Percentiles rank a stretch among this genome's conserved stretches.
Conservation (phyloP, 108 stramenopile species). For the Pseudonitzschia delicatissima region DNA sequence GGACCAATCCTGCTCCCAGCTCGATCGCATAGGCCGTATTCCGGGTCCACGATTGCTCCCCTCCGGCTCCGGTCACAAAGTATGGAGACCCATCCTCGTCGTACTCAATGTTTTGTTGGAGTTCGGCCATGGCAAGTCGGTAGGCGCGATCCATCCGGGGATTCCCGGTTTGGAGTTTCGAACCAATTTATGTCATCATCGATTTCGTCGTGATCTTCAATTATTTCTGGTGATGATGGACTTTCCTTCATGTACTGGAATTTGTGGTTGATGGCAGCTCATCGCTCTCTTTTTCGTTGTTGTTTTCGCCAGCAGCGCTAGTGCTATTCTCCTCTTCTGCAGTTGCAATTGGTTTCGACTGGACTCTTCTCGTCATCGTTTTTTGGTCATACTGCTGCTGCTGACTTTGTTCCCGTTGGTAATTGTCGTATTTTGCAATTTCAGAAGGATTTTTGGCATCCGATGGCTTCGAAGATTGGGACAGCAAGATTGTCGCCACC, state of each 20-base stretch:
- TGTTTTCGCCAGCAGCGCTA: too few relatives aligned
- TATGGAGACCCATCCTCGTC: neutral
- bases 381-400: too few relatives aligned
- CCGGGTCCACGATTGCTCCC: slow-evolving; percentile 41
- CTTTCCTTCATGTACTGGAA: neutral
- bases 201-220: neutral
- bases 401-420: too few relatives aligned
- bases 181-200: neutral
- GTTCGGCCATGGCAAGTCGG: slow-evolving; percentile 13
- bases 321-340: too few relatives aligned
- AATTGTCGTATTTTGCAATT: too few relatives aligned
- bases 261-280: neutral
- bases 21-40: slow-evolving; percentile 43
- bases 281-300: neutral
- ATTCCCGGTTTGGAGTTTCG: slow-evolving; percentile 6
- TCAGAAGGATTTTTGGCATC: too few relatives aligned
- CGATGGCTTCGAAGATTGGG: too few relatives aligned
- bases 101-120: slow-evolving; percentile 26
- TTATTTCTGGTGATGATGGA: neutral
- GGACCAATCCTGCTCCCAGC: slow-evolving; percentile 25
- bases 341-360: too few relatives aligned
- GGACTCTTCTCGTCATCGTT: too few relatives aligned
- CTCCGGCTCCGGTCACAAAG: slow-evolving; percentile 37
- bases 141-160: slow-evolving; percentile 9
- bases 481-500: too few relatives aligned